Percentiles rank a stretch among this genome's conserved stretches.
Evolutionary conservation across 2,329 filamentous ascomycete genomes (phyloP).

Genomic region (Teratosphaeria destructans): DNA sequence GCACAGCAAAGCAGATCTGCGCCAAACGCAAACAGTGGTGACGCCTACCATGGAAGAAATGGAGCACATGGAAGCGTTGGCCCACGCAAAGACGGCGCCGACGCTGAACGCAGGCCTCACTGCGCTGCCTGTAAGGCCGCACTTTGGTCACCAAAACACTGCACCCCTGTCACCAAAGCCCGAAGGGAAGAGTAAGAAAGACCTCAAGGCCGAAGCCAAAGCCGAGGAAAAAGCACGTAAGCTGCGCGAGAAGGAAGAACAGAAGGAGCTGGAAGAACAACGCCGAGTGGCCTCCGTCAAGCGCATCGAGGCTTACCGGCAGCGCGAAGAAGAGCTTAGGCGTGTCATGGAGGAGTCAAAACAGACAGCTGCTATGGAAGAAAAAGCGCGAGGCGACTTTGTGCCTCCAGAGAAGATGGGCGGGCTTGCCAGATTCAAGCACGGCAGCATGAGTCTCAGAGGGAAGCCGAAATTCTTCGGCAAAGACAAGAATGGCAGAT

Average conservation of each 20-base stretch:
- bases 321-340: constrained; percentile 53
- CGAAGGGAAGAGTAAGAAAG: constrained; percentile 56
- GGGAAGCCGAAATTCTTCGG: constrained; percentile 62
- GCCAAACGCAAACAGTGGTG: constrained; percentile 24
- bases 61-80: constrained; percentile 47
- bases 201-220: constrained; percentile 47
- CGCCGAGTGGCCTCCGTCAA: constrained; percentile 24
- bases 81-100: constrained; percentile 58
- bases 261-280: constrained; percentile 33
- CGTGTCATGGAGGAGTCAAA: constrained; percentile 58
- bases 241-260: constrained; percentile 48
- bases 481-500: constrained; percentile 39
- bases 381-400: constrained; percentile 20
- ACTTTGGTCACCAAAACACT: constrained; percentile 20
- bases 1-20: constrained; percentile 15
- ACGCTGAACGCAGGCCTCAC: constrained; percentile 6
- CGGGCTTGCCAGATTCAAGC: constrained; percentile 53
- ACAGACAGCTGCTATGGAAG: constrained; percentile 47
- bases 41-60: constrained; percentile 34
- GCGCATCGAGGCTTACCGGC: constrained; percentile 46
- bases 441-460: constrained; percentile 65
- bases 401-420: constrained; percentile 18
- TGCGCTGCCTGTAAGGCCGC: constrained; percentile 1
- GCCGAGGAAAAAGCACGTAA: constrained; percentile 52
- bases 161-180: constrained; percentile 33